Evolutionary conservation across 2,329 filamentous ascomycete species (phyloP).

Genomic region (Fusarium nisikadoi): DNA sequence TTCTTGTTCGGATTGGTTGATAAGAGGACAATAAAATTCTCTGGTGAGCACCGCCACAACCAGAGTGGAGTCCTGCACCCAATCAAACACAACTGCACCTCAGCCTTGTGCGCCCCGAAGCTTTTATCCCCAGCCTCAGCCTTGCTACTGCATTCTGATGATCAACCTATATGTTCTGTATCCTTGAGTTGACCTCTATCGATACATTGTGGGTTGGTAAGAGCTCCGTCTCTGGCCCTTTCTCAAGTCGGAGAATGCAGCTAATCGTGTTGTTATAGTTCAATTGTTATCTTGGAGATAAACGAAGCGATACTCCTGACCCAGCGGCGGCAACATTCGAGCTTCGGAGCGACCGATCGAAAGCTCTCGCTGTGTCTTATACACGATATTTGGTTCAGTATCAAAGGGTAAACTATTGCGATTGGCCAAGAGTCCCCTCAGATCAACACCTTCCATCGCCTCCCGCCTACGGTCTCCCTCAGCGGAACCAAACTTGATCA

Average conservation of each 20-base stretch:
- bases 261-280: background rate
- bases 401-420: background rate
- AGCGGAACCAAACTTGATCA: background rate
- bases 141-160: constrained; percentile 36
- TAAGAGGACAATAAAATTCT: background rate
- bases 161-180: constrained; percentile 6
- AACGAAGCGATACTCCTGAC: background rate
- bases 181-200: constrained; percentile 2
- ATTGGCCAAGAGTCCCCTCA: background rate
- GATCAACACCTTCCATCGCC: background rate
- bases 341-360: constrained; percentile 4
- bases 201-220: constrained; percentile 2
- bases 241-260: background rate
- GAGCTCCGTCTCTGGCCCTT: background rate
- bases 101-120: constrained; percentile 39
- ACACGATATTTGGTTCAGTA: background rate
- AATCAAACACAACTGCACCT: constrained; percentile 1
- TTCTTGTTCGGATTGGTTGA: constrained; percentile 12
- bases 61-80: background rate
- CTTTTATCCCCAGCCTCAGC: constrained; percentile 41
- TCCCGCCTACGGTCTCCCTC: background rate
- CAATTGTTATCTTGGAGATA: background rate
- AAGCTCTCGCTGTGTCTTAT: background rate
- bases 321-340: background rate
- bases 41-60: constrained; percentile 15